Evolutionary conservation across 148 eudicot genomes (phyloP), one percentile per base, ranked within the genome.

Genomic region (Mesembryanthemum crystallinum): DNA sequence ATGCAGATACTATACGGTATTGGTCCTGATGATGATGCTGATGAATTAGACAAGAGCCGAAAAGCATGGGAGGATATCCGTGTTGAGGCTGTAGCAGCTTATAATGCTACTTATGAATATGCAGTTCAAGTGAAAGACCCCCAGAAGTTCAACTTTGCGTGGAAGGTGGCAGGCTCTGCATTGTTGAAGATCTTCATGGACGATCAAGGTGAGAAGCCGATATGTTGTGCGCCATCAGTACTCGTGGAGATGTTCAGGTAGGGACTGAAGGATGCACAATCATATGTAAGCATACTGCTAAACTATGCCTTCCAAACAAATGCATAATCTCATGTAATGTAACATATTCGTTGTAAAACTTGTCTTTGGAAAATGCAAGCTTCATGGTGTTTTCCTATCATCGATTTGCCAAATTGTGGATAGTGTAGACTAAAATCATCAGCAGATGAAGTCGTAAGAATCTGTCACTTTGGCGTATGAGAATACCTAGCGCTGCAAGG

Each of bases 91-190:
- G 33, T 88, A 25, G 89, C 92, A 13, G 80, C 88, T 17, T 91
- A 91, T 45, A 82, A 80, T 79, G 82, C 80, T 4, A 73, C 81
- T 32, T 89, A 88, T 55, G 82, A 89, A n/a, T n/a, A 70, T 35
- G 97, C 91, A 18, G 55, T 8, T 49, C 43, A 13, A 45, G 14
- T 13, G 20, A 1, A 3, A 0, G 68, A 76, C 13, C 83, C 78
- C 0, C 58, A 24, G 5, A 69, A 74, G 14, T 88, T 91, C 64
- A 71, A 76, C 5, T 91, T 89, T 79, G 89, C 89, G 0, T 91
- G 97, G 97, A 91, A 51, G 77, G 89, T 91, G 1, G 97, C 92
- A 0, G 93, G 92, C 10, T 49, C 85, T 37, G 89, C 86, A 3
- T 84, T 91, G 51, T 77, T 77, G 30, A 78, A 69, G 28, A 47